Conservation (phyloP, 805 yeast species). For the Starmera amethionina region DNA sequence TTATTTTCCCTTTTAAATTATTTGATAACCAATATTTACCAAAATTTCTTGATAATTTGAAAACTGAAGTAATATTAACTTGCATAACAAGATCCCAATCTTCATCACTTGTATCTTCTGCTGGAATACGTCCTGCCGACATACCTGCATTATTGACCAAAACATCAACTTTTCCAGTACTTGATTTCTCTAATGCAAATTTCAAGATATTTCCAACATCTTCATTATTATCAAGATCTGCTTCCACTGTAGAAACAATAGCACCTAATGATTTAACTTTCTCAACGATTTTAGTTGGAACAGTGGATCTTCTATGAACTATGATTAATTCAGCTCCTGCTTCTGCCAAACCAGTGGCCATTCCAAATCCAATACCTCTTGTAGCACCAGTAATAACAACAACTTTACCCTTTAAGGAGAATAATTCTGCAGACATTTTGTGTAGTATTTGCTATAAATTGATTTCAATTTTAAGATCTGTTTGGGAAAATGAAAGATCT, state of each 20-base stretch:
- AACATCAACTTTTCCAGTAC: constrained; percentile 55
- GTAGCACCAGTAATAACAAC: constrained; percentile 57
- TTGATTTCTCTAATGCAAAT: constrained; percentile 45
- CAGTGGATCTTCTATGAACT: constrained; percentile 14
- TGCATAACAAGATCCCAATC: constrained; percentile 65
- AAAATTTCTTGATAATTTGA: constrained; percentile 63
- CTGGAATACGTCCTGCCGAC: constrained; percentile 40
- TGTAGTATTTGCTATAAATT: background rate
- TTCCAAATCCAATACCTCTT: constrained; percentile 24
- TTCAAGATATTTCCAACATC: constrained; percentile 17
- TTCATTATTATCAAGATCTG: constrained; percentile 14
- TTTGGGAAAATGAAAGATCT: too few relatives aligned
- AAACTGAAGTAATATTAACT: constrained; percentile 69
- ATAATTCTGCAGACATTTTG: constrained; percentile 37
- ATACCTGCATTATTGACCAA: constrained; percentile 87
- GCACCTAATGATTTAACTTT: constrained; percentile 44
- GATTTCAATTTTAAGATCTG: too few relatives aligned
- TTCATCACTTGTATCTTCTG: constrained; percentile 20
- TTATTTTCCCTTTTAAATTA: constrained; percentile 52
- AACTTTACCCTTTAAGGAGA: constrained; percentile 73
- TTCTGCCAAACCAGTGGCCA: constrained; percentile 20
- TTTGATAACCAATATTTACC: constrained; percentile 55
- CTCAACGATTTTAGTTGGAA: constrained; percentile 7
- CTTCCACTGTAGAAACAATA: constrained; percentile 38
- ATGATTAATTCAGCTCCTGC: constrained; percentile 56